phyloP scores from a whole-genome alignment of 1,284 basidiomycete genomes.

The Ustilago vetiveriae region DNA sequence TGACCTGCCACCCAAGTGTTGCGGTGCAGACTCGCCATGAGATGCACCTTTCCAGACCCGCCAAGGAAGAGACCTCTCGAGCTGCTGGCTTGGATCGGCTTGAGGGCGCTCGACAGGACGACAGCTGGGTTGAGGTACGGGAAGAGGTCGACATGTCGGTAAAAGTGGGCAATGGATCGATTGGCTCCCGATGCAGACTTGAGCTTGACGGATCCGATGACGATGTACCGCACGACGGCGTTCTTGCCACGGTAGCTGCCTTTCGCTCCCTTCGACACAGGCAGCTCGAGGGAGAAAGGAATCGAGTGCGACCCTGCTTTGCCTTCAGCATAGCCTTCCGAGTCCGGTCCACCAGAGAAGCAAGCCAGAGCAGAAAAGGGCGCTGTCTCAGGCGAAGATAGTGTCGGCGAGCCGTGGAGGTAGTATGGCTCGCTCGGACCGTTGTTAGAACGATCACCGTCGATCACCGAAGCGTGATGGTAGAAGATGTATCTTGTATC shows the following conservation, averaged over 20 bases:
- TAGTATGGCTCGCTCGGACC: conserved; percentile 63
- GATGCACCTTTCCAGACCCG: conserved; percentile 75
- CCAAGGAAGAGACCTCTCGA: conserved; percentile 74
- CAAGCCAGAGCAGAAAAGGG: conserved; percentile 70
- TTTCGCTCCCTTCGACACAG: conserved; percentile 77
- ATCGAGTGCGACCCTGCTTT: conserved; percentile 75
- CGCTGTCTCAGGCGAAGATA: conserved; percentile 69
- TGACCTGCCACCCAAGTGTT: conserved; percentile 87
- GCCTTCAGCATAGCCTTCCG: conserved; percentile 76
- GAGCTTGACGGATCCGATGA: conserved; percentile 83
- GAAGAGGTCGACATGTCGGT: conserved; percentile 83
- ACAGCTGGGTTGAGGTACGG: conserved; percentile 78
- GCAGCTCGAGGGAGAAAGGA: conserved; percentile 82
- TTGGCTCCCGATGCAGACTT: conserved; percentile 72
- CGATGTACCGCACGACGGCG: conserved; percentile 81
- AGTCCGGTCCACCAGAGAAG: conserved; percentile 70
- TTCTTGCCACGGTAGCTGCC: conserved; percentile 75
- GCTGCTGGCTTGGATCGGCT: conserved; percentile 74
- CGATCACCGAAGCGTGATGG: conserved; percentile 76
- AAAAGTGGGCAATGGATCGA: conserved; percentile 89
- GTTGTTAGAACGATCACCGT: conserved; percentile 55
- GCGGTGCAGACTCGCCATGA: conserved; percentile 80
- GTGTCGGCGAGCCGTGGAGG: conserved; percentile 57
- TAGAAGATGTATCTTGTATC: conserved; percentile 84
- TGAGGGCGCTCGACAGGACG: conserved; percentile 74